Evolutionary conservation across 2,329 filamentous ascomycete species (phyloP), one percentile per base, ranked within the genome.

Genomic region (Colletotrichum phormii): DNA sequence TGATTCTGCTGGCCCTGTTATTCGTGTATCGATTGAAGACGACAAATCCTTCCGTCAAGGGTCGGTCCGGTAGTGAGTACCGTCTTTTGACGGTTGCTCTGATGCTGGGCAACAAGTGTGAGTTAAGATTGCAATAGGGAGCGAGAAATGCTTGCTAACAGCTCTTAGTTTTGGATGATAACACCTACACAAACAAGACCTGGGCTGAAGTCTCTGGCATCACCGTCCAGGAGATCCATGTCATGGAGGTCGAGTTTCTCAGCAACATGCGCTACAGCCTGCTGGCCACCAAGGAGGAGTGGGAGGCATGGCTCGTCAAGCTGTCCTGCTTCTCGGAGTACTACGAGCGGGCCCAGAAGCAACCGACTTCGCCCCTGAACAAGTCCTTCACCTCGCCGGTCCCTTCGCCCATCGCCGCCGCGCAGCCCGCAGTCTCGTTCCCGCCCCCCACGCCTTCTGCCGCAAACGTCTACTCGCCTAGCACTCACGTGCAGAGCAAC

Each of bases 221-320:
- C 74, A 92, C 94, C 1, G 96, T 98, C 13, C 91, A 93, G 73
- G 97, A 99, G 82, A 98, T 99, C 64, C 97, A 99, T 81, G 93
- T 98, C 57, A 99, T 99, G 97, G 97, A 99, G 82, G 97, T 99
- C n/a, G 97, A 99, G 82, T 99, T 99, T 78, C 86, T 99, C 75
- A 98, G 96, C 86, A 98, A 98, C 82, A 97, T 99, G 92, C 91
- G 96, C 79, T 99, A 98, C 83, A 95, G 94, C 77, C 86, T 99
- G 8, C 92, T 96, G 80, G 95, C 94, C 4, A 97, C 95, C 4
- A 92, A 95, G 79, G 88, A 91, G 65, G 90, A 98, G 80, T 99
- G 97, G 97, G 88, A 91, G 61, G 89, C 91, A 66, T 98, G 97
- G 97, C 92, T 98, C 78, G 86, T 87, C 74, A 95, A 95, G 81